A percentile compares a stretch with the other conserved stretches of the same genome.
phyloP scores from a whole-genome alignment of 2,329 filamentous ascomycete species.

The Pseudocercospora vitis region DNA sequence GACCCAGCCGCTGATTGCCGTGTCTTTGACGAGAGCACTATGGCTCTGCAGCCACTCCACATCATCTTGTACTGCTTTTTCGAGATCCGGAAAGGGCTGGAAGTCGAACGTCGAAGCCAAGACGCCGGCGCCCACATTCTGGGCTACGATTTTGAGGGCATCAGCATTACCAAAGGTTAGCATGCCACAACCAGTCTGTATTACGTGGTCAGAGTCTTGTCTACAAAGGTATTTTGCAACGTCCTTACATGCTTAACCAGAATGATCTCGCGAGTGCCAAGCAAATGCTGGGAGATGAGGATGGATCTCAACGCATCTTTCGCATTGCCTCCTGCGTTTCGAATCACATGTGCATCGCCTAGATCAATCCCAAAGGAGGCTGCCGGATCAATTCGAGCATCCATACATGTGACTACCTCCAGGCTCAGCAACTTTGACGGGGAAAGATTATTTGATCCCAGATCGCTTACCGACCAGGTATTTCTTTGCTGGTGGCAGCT shows the following conservation, averaged over 20 bases:
- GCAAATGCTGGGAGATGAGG: constrained; percentile 74
- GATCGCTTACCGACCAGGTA: constrained; percentile 67
- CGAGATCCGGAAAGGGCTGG: constrained; percentile 63
- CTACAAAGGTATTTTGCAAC: not conserved
- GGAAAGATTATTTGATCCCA: too few species aligned
- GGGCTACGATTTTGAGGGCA: constrained; percentile 55
- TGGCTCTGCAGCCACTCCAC: constrained; percentile 61
- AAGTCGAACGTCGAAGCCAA: constrained; percentile 51
- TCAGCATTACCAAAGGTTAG: constrained; percentile 64
- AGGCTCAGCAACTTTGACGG: too few species aligned
- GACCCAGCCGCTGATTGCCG: constrained; percentile 69
- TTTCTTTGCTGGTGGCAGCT: constrained; percentile 68
- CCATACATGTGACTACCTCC: constrained; percentile 71
- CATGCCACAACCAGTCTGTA: constrained; percentile 70
- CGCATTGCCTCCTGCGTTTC: constrained; percentile 58
- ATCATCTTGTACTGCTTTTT: constrained; percentile 65
- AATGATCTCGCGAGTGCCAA: constrained; percentile 73
- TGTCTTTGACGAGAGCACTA: constrained; percentile 59
- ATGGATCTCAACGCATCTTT: constrained; percentile 71
- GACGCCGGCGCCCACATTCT: constrained; percentile 46
- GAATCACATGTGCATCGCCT: constrained; percentile 73
- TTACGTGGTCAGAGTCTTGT: not conserved
- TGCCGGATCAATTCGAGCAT: constrained; percentile 68
- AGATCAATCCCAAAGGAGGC: constrained; percentile 68
- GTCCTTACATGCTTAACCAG: constrained; percentile 59